These are phyloP conservation scores for Saturnispora mendoncae DNA, from an alignment of 805 yeast genomes.

Conservation along the genomic window DNA sequence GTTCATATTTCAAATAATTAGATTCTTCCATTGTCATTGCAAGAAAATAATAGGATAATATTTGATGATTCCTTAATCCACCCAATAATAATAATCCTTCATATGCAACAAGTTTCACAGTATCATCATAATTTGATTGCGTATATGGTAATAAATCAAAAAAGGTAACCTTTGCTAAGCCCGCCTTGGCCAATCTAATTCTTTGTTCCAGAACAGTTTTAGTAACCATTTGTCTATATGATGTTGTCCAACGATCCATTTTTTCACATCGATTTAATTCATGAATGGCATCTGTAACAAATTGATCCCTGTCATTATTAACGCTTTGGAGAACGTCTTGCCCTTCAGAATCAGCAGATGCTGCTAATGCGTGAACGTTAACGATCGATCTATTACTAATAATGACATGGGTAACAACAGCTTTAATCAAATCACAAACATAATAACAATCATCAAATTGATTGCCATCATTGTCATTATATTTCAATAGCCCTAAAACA, in stretches of 20 bases:
- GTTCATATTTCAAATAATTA: slow-evolving; percentile 39
- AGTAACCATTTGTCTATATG: slow-evolving; percentile 51
- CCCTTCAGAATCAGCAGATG: slow-evolving; percentile 6
- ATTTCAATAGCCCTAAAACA: slow-evolving; percentile 62
- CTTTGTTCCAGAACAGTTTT: slow-evolving; percentile 50
- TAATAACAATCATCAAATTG: slow-evolving; percentile 66
- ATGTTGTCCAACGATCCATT: slow-evolving; percentile 81
- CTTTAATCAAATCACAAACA: slow-evolving; percentile 45
- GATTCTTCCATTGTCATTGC: slow-evolving; percentile 49
- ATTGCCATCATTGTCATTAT: slow-evolving; percentile 79
- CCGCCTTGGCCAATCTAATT: slow-evolving; percentile 47
- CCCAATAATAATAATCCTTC: slow-evolving; percentile 64
- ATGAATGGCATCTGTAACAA: slow-evolving; percentile 40
- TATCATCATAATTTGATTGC: slow-evolving; percentile 35
- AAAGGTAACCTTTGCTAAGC: slow-evolving; percentile 42
- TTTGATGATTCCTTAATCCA: slow-evolving; percentile 56
- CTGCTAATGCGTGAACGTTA: slow-evolving; percentile 19
- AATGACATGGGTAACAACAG: slow-evolving; percentile 35
- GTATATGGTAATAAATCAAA: slow-evolving; percentile 51
- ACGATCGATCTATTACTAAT: slow-evolving; percentile 20
- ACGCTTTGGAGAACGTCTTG: slow-evolving; percentile 7
- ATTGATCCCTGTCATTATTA: slow-evolving; percentile 28
- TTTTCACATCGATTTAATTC: slow-evolving; percentile 71
- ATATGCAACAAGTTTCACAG: slow-evolving; percentile 60
- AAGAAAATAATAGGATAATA: slow-evolving; percentile 55